Evolutionary conservation across 1,139 yeast species (phyloP), one percentile per base, ranked within the genome.

Genomic region (Hemisphaericaspora xylofermentans): DNA sequence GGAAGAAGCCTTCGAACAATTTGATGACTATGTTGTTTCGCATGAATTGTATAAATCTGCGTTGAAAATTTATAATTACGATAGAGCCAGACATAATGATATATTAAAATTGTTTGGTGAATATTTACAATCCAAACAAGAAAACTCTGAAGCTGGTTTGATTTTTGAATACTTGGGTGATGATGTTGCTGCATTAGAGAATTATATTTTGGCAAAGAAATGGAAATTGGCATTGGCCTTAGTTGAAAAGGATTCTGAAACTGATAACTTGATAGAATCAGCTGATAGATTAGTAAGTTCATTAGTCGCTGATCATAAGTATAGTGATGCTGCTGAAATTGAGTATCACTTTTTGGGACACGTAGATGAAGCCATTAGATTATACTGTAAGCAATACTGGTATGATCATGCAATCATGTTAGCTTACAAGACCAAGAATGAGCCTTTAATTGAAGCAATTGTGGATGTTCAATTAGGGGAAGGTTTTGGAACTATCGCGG

Each of bases 161-260:
- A 76, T 84, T 2, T 89, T 72, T 58, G 98, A 94, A 60, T 75
- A 78, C 56, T 71, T 93, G 43, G 76, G 75, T 1, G 68, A 78
- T 31, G 66, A 51, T 40, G 73, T 68, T 15, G 69, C 71, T 40
- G 96, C 98, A 0, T 62, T 88, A 52, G 84, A 82, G 40, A 74
- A 84, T 39, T 89, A 84, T 56, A 70, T 81, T 17, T 60, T 70
- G 36, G 91, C 84, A 12, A 85, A 83, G 52, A 80, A 76, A 49
- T 94, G 98, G 98, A 77, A 76, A 50, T 95, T 88, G 55, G 96
- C 97, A 0, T 58, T 93, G 38, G 55, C 89, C 0, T 66, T 88
- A 39, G 78, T 81, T 2, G 66, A 71, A 33, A 58, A 57, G 24
- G 54, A 70, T 3, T 69, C 64, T 27, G 66, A 66, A 39, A 31